phyloP scores from a whole-genome alignment of 805 yeast species.

The Candida khao-thaluensis region DNA sequence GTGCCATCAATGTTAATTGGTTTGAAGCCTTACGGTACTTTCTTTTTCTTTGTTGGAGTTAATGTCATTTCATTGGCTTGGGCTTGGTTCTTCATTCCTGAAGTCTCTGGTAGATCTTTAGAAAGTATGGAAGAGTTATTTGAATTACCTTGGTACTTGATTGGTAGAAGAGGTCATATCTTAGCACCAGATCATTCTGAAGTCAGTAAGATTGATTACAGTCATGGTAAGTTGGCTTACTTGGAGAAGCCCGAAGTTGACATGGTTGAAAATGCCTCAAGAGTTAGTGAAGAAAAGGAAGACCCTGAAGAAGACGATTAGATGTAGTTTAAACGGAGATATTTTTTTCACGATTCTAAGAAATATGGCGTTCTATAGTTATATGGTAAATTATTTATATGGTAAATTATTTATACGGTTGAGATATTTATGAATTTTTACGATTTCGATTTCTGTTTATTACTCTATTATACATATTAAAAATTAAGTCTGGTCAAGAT shows the following conservation, averaged over 20 bases:
- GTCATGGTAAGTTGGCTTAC: constrained; percentile 16
- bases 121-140: constrained; percentile 54
- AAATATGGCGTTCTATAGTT: background rate
- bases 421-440: no score
- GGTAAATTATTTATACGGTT: no score
- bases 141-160: constrained; percentile 55
- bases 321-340: background rate
- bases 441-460: no score
- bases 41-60: constrained; percentile 50
- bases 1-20: constrained; percentile 50
- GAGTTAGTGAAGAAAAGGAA: constrained; percentile 14
- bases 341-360: no score
- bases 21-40: constrained; percentile 49
- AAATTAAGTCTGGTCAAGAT: no score
- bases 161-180: constrained; percentile 54
- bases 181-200: constrained; percentile 53
- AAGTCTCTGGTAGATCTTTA: constrained; percentile 49
- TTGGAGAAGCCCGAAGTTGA: constrained; percentile 14
- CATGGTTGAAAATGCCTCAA: constrained; percentile 13
- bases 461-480: no score
- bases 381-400: no score
- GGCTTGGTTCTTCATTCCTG: constrained; percentile 52
- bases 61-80: constrained; percentile 41
- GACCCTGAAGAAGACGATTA: constrained; percentile 7
- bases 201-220: constrained; percentile 29